Base-by-base conservation (phyloP, 495 filamentous ascomycete genomes). In the Friedmanniomyces simplex region DNA sequence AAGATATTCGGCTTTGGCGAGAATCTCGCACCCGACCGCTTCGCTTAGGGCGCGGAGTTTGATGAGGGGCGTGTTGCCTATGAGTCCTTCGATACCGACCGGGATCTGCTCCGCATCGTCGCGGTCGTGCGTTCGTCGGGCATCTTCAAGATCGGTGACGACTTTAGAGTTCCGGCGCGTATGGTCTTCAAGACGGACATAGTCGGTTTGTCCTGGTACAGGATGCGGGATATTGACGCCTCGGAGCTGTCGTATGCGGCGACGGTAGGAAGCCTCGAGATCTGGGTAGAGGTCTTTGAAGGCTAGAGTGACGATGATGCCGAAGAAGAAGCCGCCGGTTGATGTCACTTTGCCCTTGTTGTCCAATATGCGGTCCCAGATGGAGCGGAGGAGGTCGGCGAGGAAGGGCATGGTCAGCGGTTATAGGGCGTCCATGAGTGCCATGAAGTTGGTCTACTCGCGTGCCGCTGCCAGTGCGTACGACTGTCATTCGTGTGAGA, bases 1-100 rank as follows among this genome's bases (percentile, higher is more conserved):
- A 45, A 99, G 77, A 63, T 91, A 95, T 70, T 99, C 93, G 42
- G 91, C 90, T 70, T 99, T 99, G 54, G 82, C 94, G 11, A 97
- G 75, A 68, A 99, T 97, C 55, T 83, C 83, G 66, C 93, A 91
- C 21, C 90, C 90, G 1, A 93, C 96, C n/a, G 83, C 91, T 21
- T 89, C 86, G 2, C 87, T 94, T 32, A 99, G 77, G 46, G 84
- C 88, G 66, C 85, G 89, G 70, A 99, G 90, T 46, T 82, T 79
- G 62, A 99, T 79, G 0, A 99, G 75, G 1, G 90, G 94, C 8
- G 93, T 99, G 69, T 95, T 89, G 51, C 93, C 94, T 65, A 99
- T 96, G 65, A 84, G 87, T 37, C 87, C 89, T 70, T 96, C 89
- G 58, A 99, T 86, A 1, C 91, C 94, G 39, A 88, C 82, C 8